These are phyloP conservation scores for Hypsizygus ulmarius DNA, from an alignment of 1,284 basidiomycete species.

Conservation along the genomic window DNA sequence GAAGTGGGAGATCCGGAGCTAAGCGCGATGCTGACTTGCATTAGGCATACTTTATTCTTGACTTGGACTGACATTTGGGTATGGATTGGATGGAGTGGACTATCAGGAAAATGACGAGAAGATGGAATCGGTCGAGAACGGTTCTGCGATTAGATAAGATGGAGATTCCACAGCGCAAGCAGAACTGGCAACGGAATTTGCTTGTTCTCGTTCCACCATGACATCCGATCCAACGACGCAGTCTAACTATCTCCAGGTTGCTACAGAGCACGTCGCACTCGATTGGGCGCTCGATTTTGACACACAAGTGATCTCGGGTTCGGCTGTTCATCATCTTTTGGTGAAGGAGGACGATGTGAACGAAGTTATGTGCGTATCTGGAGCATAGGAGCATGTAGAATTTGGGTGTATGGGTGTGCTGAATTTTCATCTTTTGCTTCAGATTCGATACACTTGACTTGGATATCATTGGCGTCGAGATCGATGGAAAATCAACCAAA, in stretches of 20 bases:
- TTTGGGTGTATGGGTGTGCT: neutral
- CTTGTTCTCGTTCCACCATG: conserved; percentile 8
- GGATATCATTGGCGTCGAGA: conserved; percentile 56
- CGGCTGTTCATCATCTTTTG: conserved; percentile 64
- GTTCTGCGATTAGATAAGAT: too few species aligned
- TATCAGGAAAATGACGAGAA: too few species aligned
- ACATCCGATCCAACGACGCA: conserved; percentile 70
- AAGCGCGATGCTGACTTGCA: conserved; percentile 44
- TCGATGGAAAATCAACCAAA: conserved; percentile 49
- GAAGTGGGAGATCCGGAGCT: neutral
- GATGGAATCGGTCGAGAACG: too few species aligned
- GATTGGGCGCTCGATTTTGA: conserved; percentile 86
- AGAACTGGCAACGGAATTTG: too few species aligned
- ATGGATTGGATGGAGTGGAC: neutral
- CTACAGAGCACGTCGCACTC: conserved; percentile 69
- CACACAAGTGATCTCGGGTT: conserved; percentile 66
- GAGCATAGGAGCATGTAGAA: neutral
- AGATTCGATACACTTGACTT: conserved; percentile 83
- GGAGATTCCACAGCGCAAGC: neutral
- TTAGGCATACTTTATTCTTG: conserved; percentile 88
- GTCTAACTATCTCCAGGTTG: conserved; percentile 74
- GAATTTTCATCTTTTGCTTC: neutral
- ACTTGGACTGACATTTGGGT: conserved; percentile 34
- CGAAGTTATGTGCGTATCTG: conserved; percentile 53
- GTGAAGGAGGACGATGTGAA: conserved; percentile 59